Conservation (phyloP, 2,329 filamentous ascomycete species). For the Cladobotryum protrusum region DNA sequence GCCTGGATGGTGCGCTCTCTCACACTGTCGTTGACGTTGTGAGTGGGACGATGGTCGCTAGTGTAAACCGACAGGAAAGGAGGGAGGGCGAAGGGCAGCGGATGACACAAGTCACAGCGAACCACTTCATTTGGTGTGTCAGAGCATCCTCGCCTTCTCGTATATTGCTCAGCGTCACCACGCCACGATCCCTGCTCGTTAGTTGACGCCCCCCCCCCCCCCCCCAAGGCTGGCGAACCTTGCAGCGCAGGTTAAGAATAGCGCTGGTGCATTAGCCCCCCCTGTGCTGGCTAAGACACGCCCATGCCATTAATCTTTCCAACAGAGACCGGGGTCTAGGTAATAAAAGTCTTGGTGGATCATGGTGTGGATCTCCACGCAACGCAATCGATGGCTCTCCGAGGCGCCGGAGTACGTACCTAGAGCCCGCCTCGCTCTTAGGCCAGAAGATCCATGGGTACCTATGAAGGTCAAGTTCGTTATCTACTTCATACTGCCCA, state of each 20-base stretch:
- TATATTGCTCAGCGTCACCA: slow-evolving; percentile 46
- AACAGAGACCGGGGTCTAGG: slow-evolving; percentile 22
- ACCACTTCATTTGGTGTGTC: slow-evolving; percentile 44
- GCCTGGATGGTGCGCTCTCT: slow-evolving; percentile 10
- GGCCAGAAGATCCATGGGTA: slow-evolving; percentile 7
- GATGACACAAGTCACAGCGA: slow-evolving; percentile 25
- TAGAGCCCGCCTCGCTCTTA: slow-evolving; percentile 13
- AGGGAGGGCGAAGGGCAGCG: slow-evolving; percentile 16
- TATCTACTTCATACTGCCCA: slow-evolving; percentile 23
- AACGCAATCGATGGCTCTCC: slow-evolving; percentile 30
- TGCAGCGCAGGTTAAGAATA: slow-evolving; percentile 38
- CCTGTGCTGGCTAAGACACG: slow-evolving; percentile 29
- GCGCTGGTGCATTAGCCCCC: slow-evolving; percentile 32
- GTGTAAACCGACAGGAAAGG: slow-evolving; percentile 22
- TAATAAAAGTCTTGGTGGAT: slow-evolving; percentile 24
- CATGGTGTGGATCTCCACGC: slow-evolving; percentile 31
- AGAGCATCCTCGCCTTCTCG: slow-evolving; percentile 43
- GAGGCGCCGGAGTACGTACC: slow-evolving; percentile 19
- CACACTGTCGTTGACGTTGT: slow-evolving; percentile 12
- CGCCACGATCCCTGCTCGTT: slow-evolving; percentile 27
- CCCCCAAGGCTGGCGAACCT: slow-evolving; percentile 27
- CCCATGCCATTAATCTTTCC: slow-evolving; percentile 31
- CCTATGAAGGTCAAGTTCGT: slow-evolving; percentile 11
- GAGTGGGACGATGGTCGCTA: slow-evolving; percentile 20
- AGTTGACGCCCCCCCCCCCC: slow-evolving; percentile 24